Evolutionary conservation across 352 stramenopile species (phyloP).

Genomic region (Globisporangium emineosum): DNA sequence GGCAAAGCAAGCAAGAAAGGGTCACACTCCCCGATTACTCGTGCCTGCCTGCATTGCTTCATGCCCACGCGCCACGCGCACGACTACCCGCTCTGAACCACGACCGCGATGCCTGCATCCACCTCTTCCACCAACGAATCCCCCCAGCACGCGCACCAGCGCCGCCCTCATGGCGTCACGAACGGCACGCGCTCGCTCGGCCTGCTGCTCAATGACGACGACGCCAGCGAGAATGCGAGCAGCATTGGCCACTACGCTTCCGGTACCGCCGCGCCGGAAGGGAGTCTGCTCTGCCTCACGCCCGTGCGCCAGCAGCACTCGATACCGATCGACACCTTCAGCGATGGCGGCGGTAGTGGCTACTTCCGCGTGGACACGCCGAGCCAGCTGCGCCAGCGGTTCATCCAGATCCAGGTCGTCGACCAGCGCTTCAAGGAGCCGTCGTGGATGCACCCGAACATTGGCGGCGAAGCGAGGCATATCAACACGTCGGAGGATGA

Average conservation of each 20-base stretch:
- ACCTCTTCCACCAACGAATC: neutral
- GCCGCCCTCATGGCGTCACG: neutral
- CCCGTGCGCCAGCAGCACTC: neutral
- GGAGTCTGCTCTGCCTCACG: conserved; percentile 6
- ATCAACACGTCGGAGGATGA: conserved; percentile 21
- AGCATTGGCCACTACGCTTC: neutral
- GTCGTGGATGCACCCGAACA: conserved; percentile 69
- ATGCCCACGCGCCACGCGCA: conserved; percentile 1
- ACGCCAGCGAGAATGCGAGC: neutral
- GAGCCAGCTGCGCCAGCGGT: conserved; percentile 45
- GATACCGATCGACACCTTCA: neutral
- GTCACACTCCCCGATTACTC: neutral
- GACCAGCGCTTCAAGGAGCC: conserved; percentile 59
- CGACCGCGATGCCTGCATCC: neutral
- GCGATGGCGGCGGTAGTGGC: neutral
- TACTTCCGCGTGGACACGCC: conserved; percentile 29
- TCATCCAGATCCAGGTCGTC: conserved; percentile 63
- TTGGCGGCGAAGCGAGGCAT: conserved; percentile 43
- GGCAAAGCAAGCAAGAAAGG: neutral
- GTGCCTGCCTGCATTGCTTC: neutral
- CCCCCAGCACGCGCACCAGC: neutral
- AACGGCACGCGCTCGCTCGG: neutral
- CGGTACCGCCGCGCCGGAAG: neutral
- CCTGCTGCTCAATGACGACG: neutral
- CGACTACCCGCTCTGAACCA: neutral